A percentile compares a stretch with the other conserved stretches of the same genome.
Evolutionary conservation across 2,329 filamentous ascomycete species (phyloP).

Genomic region (Beauveria scarabaeidicola): DNA sequence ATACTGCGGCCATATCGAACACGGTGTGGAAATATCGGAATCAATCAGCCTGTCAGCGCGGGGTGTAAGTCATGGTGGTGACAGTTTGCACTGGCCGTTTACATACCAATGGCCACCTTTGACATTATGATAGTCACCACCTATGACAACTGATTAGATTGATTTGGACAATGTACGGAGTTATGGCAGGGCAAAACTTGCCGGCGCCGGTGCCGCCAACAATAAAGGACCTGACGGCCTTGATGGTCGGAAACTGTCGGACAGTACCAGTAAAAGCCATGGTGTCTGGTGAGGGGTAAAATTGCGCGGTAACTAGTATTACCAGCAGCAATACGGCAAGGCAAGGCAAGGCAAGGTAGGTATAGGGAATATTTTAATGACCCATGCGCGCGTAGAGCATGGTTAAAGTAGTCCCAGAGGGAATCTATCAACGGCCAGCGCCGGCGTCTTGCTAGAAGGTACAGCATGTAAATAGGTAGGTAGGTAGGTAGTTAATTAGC

Average conservation of each 20-base stretch:
- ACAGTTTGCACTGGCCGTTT: background rate
- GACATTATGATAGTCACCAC: conserved; percentile 90
- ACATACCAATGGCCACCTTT: conserved; percentile 59
- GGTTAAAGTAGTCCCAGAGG: background rate
- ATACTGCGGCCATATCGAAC: conserved; percentile 83
- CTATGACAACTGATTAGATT: conserved; percentile 29
- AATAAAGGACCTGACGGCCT: conserved; percentile 63
- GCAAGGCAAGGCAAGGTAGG: too few species aligned
- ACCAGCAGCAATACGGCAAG: background rate
- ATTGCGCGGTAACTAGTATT: background rate
- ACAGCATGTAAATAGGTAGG: too few species aligned
- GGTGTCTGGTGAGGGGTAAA: background rate
- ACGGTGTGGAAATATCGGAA: conserved; percentile 84
- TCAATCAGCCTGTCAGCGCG: conserved; percentile 67
- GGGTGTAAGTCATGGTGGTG: background rate
- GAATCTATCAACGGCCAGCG: background rate
- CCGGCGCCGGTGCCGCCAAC: conserved; percentile 38
- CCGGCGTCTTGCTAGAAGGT: background rate
- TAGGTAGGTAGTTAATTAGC: too few species aligned
- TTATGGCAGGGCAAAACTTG: background rate
- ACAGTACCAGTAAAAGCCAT: conserved; percentile 40
- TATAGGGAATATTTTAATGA: background rate
- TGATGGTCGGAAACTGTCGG: conserved; percentile 63
- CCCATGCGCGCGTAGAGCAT: background rate
- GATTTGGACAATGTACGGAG: too few species aligned